These are phyloP conservation scores for Sporothrix mexicana DNA, from an alignment of 2,329 filamentous ascomycete species.

Conservation along the genomic window DNA sequence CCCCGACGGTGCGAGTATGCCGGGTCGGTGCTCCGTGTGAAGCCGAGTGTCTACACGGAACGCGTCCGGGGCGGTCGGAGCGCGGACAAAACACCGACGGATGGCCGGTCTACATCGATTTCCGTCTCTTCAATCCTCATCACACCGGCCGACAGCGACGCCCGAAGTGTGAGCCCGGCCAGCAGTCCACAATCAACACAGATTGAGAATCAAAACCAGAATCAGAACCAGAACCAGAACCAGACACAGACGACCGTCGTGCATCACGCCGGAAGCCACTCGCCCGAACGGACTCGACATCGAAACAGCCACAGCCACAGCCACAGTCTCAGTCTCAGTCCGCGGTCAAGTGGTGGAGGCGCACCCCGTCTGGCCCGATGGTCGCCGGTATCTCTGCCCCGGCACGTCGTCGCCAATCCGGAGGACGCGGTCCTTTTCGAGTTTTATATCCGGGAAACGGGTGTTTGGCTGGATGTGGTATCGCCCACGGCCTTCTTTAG, in stretches of 20 bases:
- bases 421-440: background rate
- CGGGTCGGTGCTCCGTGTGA: background rate
- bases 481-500: background rate
- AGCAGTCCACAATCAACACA: background rate
- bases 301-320: background rate
- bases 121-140: background rate
- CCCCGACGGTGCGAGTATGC: background rate
- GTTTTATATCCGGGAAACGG: constrained; percentile 5
- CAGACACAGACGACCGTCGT: background rate
- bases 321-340: background rate
- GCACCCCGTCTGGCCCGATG: background rate
- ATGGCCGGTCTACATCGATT: background rate
- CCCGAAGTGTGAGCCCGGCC: background rate
- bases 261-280: background rate
- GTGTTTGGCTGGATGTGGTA: background rate
- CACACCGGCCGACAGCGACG: background rate
- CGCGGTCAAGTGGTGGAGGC: background rate
- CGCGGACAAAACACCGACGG: background rate
- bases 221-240: background rate
- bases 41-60: constrained; percentile 1
- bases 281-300: background rate
- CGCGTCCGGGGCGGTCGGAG: background rate
- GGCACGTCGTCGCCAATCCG: background rate
- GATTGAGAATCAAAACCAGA: background rate
- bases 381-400: background rate